Evolutionary conservation across 2,329 filamentous ascomycete species (phyloP).

Genomic region (Claviceps quebecensis): DNA sequence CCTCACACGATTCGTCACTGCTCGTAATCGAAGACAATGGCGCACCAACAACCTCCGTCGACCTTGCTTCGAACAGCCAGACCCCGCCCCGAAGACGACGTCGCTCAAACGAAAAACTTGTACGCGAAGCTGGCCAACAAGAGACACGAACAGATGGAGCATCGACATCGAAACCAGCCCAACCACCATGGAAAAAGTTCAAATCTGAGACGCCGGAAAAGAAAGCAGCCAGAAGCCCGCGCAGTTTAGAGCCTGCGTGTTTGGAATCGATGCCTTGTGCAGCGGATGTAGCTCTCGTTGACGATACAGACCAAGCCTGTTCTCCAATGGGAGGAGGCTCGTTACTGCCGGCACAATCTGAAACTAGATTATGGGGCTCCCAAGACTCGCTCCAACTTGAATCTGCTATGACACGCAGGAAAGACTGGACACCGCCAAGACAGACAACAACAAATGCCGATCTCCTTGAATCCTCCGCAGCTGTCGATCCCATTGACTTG

Average conservation of each 20-base stretch:
- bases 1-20: not conserved
- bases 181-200: conserved; percentile 25
- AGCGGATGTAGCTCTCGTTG: not conserved
- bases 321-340: not conserved
- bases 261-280: not conserved
- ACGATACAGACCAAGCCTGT: not conserved
- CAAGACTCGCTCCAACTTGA: conserved; percentile 26
- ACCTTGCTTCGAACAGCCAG: not conserved
- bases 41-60: conserved; percentile 1
- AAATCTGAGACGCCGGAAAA: conserved; percentile 10
- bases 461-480: conserved; percentile 17
- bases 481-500: conserved; percentile 6
- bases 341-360: not conserved
- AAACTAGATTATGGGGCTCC: not conserved
- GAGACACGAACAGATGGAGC: not conserved
- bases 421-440: conserved; percentile 53
- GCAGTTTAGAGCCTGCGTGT: not conserved
- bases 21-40: conserved; percentile 3
- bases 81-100: not conserved
- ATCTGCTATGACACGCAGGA: conserved; percentile 39
- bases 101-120: not conserved
- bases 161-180: conserved; percentile 4
- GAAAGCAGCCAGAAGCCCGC: not conserved
- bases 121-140: not conserved
- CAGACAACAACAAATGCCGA: conserved; percentile 18